Evolutionary conservation across 148 eudicot genomes (phyloP).

Genomic region (Vaccinium corymbosum): DNA sequence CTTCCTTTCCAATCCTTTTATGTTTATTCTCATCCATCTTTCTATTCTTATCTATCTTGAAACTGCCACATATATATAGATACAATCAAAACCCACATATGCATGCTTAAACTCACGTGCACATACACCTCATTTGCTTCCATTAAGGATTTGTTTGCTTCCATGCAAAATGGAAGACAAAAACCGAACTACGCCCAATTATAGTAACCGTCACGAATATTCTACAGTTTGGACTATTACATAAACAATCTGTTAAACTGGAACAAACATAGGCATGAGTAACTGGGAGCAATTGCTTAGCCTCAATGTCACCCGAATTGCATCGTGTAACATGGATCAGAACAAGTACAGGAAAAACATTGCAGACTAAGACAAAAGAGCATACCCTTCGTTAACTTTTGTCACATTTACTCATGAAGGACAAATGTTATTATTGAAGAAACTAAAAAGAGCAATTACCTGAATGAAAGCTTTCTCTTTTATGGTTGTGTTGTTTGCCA

Average conservation of each 20-base stretch:
- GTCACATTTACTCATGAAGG: neutral
- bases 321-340: neutral
- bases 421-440: neutral
- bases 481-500: conserved; percentile 58
- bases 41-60: too few species aligned
- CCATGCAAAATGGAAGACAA: too few species aligned
- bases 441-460: conserved; percentile 29
- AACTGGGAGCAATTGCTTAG: neutral
- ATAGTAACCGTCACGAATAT: too few species aligned
- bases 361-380: neutral
- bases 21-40: too few species aligned
- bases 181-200: too few species aligned
- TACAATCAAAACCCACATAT: too few species aligned
- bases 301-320: neutral
- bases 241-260: neutral
- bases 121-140: too few species aligned
- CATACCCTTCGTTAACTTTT: neutral
- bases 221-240: too few species aligned
- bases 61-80: too few species aligned
- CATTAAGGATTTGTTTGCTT: too few species aligned
- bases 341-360: neutral
- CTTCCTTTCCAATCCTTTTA: too few species aligned
- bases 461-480: conserved; percentile 86
- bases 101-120: too few species aligned
- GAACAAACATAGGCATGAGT: neutral